Conservation (phyloP, 495 filamentous ascomycete genomes). For the Clohesyomyces aquaticus region DNA sequence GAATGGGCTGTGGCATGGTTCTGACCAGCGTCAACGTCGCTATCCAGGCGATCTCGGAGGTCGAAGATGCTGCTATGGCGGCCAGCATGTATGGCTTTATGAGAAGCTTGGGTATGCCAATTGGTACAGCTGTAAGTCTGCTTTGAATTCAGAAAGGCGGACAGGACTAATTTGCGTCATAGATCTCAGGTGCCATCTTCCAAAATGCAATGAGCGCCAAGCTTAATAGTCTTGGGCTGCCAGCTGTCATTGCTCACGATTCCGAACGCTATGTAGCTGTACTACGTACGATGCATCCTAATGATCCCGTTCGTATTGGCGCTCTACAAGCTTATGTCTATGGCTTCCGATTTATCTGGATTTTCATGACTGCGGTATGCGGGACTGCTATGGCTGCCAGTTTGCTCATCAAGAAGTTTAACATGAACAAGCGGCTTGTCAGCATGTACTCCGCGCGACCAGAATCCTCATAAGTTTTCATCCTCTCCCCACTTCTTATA, state of each 20-base stretch:
- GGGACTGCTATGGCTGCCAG: neutral
- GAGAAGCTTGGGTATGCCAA: conserved; percentile 18
- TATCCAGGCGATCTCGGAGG: conserved; percentile 23
- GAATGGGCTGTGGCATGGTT: conserved; percentile 52
- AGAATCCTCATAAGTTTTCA: no score
- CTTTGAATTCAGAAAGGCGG: neutral
- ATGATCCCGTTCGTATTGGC: conserved; percentile 9
- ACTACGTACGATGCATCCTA: neutral
- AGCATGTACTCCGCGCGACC: conserved; percentile 10
- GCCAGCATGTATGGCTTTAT: conserved; percentile 29
- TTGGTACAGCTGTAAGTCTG: conserved; percentile 9
- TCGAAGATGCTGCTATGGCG: conserved; percentile 23
- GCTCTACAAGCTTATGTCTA: conserved; percentile 9
- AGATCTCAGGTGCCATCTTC: conserved; percentile 17
- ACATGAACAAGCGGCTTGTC: conserved; percentile 14
- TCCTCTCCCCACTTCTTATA: no score
- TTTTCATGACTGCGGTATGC: conserved; percentile 5
- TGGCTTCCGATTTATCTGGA: conserved; percentile 14
- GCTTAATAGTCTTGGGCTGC: conserved; percentile 4
- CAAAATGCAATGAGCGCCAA: conserved; percentile 18
- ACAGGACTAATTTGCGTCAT: no score
- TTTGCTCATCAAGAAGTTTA: conserved; percentile 20
- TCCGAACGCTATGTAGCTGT: conserved; percentile 20
- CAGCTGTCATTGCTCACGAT: conserved; percentile 13
- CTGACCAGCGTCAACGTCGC: conserved; percentile 20